Evolutionary conservation across 202 grass and related monocot species (phyloP).

Genomic region (Saccharum hybrid): DNA sequence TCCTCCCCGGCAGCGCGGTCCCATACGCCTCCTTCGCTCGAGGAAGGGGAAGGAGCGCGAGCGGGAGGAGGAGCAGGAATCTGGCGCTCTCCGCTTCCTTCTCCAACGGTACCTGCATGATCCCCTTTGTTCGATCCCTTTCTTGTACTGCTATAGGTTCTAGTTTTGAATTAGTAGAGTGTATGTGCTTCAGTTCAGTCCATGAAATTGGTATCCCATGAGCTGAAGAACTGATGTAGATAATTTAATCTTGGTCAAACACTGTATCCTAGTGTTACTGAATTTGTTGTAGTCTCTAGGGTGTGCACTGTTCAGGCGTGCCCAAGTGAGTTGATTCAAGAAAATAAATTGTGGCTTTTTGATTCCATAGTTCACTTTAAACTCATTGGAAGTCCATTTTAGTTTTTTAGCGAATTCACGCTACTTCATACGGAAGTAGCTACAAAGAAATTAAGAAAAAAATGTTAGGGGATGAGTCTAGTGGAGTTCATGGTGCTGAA

Average conservation of each 20-base stretch:
- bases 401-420: neutral
- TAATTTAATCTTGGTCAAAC: neutral
- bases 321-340: neutral
- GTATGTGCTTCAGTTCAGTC: neutral
- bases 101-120: conserved; percentile 46
- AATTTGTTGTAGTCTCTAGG: neutral
- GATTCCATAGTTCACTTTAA: neutral
- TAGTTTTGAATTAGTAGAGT: neutral
- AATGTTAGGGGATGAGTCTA: neutral
- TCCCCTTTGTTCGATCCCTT: neutral
- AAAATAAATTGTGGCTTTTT: neutral
- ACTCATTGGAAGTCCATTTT: neutral
- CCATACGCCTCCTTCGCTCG: neutral
- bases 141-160: neutral
- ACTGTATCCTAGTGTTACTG: neutral
- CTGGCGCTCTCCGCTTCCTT: conserved; percentile 34
- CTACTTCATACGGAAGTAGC: neutral
- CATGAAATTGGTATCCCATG: neutral
- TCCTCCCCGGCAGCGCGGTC: conserved; percentile 11
- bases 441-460: conserved; percentile 6
- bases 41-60: conserved; percentile 19
- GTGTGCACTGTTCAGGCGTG: neutral
- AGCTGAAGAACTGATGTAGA: neutral
- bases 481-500: conserved; percentile 16
- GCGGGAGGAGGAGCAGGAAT: neutral